Percentiles rank a stretch among this genome's conserved stretches.
Evolutionary conservation across 1,284 basidiomycete genomes (phyloP).

Genomic region (Rhodotorula sp.): DNA sequence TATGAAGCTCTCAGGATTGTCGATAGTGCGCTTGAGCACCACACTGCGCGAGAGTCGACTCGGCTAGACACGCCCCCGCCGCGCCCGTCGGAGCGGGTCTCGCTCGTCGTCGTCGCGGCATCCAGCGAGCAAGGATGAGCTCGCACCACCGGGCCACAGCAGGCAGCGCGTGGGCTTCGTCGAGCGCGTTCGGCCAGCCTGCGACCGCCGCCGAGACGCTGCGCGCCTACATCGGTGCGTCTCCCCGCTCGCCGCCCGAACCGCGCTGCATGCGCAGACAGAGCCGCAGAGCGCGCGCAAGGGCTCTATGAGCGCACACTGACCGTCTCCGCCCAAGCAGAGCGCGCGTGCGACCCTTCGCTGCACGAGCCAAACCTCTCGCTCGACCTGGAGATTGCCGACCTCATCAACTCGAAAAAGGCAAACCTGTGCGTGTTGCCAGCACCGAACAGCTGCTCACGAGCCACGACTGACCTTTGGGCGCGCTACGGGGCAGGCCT

Average conservation of each 20-base stretch:
- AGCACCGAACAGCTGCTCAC: too few relatives aligned
- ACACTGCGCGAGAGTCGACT: too few relatives aligned
- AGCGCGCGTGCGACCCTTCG: slow-evolving; percentile 84
- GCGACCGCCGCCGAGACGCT: slow-evolving; percentile 25
- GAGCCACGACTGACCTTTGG: background rate
- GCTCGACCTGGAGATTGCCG: slow-evolving; percentile 85
- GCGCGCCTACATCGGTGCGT: slow-evolving; percentile 33
- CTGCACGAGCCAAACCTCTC: slow-evolving; percentile 87
- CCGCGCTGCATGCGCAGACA: too few relatives aligned
- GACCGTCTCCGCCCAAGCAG: slow-evolving; percentile 23
- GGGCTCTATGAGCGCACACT: too few relatives aligned
- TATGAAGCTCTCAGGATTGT: too few relatives aligned
- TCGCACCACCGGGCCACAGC: slow-evolving; percentile 29
- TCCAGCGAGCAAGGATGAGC: slow-evolving; percentile 4
- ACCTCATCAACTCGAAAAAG: slow-evolving; percentile 82
- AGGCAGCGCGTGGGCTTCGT: slow-evolving; percentile 4
- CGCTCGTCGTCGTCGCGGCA: too few relatives aligned
- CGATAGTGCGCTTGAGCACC: too few relatives aligned
- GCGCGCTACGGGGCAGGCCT: slow-evolving; percentile 57
- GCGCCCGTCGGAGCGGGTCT: too few relatives aligned
- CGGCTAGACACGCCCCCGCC: too few relatives aligned
- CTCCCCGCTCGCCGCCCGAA: background rate
- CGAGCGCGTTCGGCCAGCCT: background rate
- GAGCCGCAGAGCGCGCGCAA: too few relatives aligned
- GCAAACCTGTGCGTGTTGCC: slow-evolving; percentile 77